Evolutionary conservation across 345 rosid genomes (phyloP).

Genomic region (Capsella bursapastoris): DNA sequence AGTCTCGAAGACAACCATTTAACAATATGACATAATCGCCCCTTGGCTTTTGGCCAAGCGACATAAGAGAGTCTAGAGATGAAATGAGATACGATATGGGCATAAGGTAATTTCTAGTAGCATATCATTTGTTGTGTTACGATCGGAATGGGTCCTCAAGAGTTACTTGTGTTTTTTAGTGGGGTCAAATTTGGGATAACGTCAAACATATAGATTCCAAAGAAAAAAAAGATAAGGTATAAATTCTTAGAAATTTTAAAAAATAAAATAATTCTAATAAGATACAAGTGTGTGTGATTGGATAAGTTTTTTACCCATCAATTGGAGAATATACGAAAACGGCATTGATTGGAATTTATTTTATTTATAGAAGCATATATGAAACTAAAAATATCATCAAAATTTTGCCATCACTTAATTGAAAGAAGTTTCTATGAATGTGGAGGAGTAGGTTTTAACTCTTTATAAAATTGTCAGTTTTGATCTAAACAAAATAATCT

Average conservation of each 20-base stretch:
- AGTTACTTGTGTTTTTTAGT: conserved; percentile 35
- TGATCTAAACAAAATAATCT: neutral
- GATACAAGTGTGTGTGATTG: neutral
- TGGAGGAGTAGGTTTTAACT: neutral
- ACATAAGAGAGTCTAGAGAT: neutral
- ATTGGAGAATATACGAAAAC: conserved; percentile 9
- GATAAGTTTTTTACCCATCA: conserved; percentile 22
- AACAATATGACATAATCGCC: conserved; percentile 12
- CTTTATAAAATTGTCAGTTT: neutral
- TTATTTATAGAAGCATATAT: neutral
- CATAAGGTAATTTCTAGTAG: neutral
- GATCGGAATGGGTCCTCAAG: conserved; percentile 31
- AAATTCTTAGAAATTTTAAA: conserved; percentile 5
- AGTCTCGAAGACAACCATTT: conserved; percentile 1
- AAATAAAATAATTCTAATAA: neutral
- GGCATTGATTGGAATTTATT: neutral
- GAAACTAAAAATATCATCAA: neutral
- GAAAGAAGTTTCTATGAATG: neutral
- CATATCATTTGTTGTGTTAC: conserved; percentile 39
- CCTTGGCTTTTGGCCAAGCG: conserved; percentile 20
- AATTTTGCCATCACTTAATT: neutral
- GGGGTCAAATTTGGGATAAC: conserved; percentile 36
- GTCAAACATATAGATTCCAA: conserved; percentile 39
- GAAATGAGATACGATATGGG: conserved; percentile 23
- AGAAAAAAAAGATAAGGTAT: conserved; percentile 36